Percentiles rank a stretch among this genome's conserved stretches.
Conservation (phyloP, 1,284 basidiomycete species). For the Lignosus rhinocerotis region DNA sequence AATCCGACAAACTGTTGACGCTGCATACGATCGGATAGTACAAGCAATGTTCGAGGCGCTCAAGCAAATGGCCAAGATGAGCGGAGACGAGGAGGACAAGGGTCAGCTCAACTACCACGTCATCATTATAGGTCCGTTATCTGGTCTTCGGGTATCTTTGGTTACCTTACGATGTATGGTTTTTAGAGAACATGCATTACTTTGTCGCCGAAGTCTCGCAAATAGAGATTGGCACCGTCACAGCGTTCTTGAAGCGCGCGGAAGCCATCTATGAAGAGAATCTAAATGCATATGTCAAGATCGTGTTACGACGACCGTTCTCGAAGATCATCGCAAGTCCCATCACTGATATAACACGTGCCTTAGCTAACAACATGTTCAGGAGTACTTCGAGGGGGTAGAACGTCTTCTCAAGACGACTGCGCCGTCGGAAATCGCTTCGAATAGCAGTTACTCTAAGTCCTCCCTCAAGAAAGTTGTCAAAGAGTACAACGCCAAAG, state of each 20-base stretch:
- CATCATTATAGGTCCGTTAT: constrained; percentile 82
- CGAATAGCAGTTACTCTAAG: constrained; percentile 78
- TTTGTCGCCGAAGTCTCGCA: constrained; percentile 82
- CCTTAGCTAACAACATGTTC: not conserved
- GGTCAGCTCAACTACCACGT: constrained; percentile 96
- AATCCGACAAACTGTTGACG: constrained; percentile 78
- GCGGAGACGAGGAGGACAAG: constrained; percentile 91
- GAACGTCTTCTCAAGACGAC: constrained; percentile 85
- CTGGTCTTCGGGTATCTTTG: not conserved
- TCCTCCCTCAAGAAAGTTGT: constrained; percentile 81
- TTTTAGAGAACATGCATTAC: constrained; percentile 92
- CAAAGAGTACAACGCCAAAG: constrained; percentile 86
- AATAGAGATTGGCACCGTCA: constrained; percentile 69
- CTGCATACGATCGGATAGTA: constrained; percentile 86
- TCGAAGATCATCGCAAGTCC: constrained; percentile 81
- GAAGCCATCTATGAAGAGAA: constrained; percentile 89
- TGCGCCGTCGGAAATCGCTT: constrained; percentile 77
- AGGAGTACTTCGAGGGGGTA: constrained; percentile 96
- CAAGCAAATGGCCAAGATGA: constrained; percentile 94
- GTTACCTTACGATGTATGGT: no score
- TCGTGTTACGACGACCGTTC: constrained; percentile 86
- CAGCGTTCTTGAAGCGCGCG: constrained; percentile 71
- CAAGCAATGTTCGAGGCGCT: constrained; percentile 89
- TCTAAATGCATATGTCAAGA: constrained; percentile 81
- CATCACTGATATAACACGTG: not conserved